Evolutionary conservation across 2,329 filamentous ascomycete species (phyloP).

Genomic region (Cucurbitaria berberidis): DNA sequence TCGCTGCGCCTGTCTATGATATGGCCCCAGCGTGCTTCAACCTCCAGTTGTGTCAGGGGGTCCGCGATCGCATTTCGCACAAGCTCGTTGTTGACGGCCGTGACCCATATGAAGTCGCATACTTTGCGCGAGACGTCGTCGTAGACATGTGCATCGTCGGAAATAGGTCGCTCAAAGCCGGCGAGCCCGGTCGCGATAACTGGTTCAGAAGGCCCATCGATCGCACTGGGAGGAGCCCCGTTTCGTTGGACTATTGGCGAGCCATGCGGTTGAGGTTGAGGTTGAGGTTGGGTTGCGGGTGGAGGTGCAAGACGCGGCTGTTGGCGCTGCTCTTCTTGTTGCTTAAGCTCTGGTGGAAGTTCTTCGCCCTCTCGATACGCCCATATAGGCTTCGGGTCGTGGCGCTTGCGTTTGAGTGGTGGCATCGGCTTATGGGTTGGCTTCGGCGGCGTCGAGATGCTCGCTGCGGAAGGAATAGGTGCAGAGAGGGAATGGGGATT

Average conservation of each 20-base stretch:
- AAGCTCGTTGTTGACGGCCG: slow-evolving; percentile 72
- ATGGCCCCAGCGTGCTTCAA: slow-evolving; percentile 91
- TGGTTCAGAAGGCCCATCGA: slow-evolving; percentile 14
- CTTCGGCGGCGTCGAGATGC: slow-evolving; percentile 34
- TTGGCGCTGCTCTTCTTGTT: slow-evolving; percentile 29
- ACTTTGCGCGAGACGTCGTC: slow-evolving; percentile 77
- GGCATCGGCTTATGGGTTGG: slow-evolving; percentile 34
- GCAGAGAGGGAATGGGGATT: slow-evolving; percentile 34
- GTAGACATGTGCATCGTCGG: slow-evolving; percentile 68
- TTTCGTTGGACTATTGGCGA: slow-evolving; percentile 25
- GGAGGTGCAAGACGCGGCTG: slow-evolving; percentile 32
- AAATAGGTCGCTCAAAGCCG: slow-evolving; percentile 66
- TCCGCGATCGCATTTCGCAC: slow-evolving; percentile 57
- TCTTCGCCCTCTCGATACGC: slow-evolving; percentile 39
- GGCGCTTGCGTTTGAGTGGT: slow-evolving; percentile 43
- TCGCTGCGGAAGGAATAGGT: slow-evolving; percentile 33
- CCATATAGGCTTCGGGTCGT: slow-evolving; percentile 48
- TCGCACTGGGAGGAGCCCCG: slow-evolving; percentile 19
- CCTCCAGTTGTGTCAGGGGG: slow-evolving; percentile 76
- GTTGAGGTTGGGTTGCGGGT: slow-evolving; percentile 16
- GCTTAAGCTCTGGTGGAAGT: slow-evolving; percentile 32
- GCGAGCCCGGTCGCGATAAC: slow-evolving; percentile 19
- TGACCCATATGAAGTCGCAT: slow-evolving; percentile 79
- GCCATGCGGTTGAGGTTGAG: slow-evolving; percentile 21
- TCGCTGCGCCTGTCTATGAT: slow-evolving; percentile 74